phyloP scores from a whole-genome alignment of 108 stramenopile genomes.

The Conticribra weissflogii region DNA sequence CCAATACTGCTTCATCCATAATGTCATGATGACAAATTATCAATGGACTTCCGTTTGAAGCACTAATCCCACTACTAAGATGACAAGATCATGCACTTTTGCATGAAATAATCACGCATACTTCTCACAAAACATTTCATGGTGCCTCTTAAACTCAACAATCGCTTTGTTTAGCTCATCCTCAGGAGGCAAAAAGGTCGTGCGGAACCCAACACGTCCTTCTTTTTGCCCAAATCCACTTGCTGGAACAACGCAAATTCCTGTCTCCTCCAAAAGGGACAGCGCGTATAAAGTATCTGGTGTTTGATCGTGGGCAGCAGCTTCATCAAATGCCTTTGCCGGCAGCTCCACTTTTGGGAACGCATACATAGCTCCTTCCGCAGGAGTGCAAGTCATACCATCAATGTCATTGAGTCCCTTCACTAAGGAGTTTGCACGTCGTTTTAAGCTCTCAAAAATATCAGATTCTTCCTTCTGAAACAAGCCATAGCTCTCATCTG shows the following conservation, averaged over 20 bases:
- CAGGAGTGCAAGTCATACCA: constrained; percentile 83
- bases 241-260: constrained; percentile 94
- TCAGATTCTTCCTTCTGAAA: constrained; percentile 68
- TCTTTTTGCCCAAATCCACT: constrained; percentile 91
- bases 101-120: constrained; percentile 62
- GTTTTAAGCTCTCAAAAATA: constrained; percentile 81
- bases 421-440: constrained; percentile 71
- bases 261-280: constrained; percentile 86
- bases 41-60: no score
- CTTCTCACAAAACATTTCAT: constrained; percentile 78
- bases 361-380: constrained; percentile 96
- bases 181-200: constrained; percentile 93
- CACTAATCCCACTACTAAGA: no score
- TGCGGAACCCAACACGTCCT: constrained; percentile 91
- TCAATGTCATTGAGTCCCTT: constrained; percentile 85
- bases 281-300: constrained; percentile 93
- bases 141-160: constrained; percentile 77
- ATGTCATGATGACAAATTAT: no score
- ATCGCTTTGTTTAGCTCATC: constrained; percentile 74
- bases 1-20: no score
- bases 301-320: constrained; percentile 61
- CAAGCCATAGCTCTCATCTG: constrained; percentile 73
- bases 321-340: constrained; percentile 78
- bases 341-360: constrained; percentile 90
- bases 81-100: no score